Conservation (phyloP, 2,329 filamentous ascomycete genomes). For the Chaetomium strumarium region DNA sequence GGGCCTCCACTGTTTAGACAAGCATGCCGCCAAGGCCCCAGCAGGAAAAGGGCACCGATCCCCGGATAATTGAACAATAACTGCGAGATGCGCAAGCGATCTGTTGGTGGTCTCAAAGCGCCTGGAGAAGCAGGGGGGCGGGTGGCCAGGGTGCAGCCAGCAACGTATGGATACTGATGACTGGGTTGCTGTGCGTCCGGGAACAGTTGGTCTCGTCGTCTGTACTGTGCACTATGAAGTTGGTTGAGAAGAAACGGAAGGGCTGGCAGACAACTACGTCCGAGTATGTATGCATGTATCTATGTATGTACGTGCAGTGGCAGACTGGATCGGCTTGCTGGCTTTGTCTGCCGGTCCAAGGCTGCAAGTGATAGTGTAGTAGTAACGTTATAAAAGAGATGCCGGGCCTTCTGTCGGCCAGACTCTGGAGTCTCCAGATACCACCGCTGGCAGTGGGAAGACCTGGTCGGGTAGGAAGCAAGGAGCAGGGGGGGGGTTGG, state of each 20-base stretch:
- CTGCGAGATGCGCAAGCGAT: constrained; percentile 23
- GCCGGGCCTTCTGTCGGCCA: constrained; percentile 23
- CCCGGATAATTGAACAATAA: constrained; percentile 26
- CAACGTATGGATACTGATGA: constrained; percentile 14
- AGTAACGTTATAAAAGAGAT: constrained; percentile 1
- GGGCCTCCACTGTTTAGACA: constrained; percentile 17
- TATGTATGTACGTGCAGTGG: constrained; percentile 10
- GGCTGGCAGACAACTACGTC: constrained; percentile 10
- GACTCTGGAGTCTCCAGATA: constrained; percentile 15
- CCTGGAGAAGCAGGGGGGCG: constrained; percentile 4
- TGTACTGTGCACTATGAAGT: not conserved
- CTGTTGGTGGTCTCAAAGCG: constrained; percentile 20
- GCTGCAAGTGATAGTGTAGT: constrained; percentile 9
- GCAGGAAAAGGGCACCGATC: constrained; percentile 20
- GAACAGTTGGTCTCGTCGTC: constrained; percentile 10
- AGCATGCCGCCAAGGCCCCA: constrained; percentile 21
- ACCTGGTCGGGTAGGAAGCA: constrained; percentile 12
- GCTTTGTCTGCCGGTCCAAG: constrained; percentile 10
- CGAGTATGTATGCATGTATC: constrained; percentile 7
- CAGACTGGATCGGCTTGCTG: constrained; percentile 17
- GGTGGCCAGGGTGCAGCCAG: constrained; percentile 12
- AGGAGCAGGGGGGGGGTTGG: constrained; percentile 2
- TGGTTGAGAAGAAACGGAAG: constrained; percentile 6
- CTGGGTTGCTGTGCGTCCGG: constrained; percentile 17
- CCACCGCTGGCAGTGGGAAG: constrained; percentile 9